These are phyloP conservation scores for Vitis hybrid DNA, from an alignment of 177 flowering plant species.

Conservation along the genomic window DNA sequence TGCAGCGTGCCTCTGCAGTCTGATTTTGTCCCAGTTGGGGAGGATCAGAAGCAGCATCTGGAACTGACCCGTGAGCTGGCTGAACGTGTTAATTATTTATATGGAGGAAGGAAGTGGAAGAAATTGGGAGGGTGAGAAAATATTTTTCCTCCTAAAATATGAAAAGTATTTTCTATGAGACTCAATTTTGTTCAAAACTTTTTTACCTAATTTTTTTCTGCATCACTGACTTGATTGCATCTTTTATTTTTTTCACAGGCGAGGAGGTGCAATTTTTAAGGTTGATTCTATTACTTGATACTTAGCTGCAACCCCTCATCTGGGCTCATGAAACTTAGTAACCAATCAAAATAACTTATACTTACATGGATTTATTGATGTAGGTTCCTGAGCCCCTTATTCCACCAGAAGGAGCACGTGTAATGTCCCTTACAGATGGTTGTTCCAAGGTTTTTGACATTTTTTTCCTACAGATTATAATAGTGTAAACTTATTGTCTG, in stretches of 20 bases:
- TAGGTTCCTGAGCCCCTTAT: constrained; percentile 96
- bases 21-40: constrained; percentile 95
- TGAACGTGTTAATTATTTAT: constrained; percentile 78
- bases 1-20: constrained; percentile 64
- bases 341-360: constrained; percentile 4
- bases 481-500: background rate
- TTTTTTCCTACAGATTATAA: background rate
- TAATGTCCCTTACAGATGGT: constrained; percentile 97
- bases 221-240: constrained; percentile 18
- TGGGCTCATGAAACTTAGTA: constrained; percentile 12
- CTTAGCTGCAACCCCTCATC: constrained; percentile 22
- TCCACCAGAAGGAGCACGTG: constrained; percentile 93
- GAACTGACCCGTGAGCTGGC: constrained; percentile 94
- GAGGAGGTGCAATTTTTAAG: constrained; percentile 90
- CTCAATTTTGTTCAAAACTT: background rate
- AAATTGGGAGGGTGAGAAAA: constrained; percentile 91
- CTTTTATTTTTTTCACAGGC: constrained; percentile 46
- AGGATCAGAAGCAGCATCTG: constrained; percentile 94
- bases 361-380: constrained; percentile 11
- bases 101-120: constrained; percentile 96
- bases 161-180: background rate
- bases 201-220: constrained; percentile 9
- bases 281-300: constrained; percentile 36
- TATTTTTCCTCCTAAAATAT: background rate
- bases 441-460: constrained; percentile 66